Conservation (phyloP, 2,329 filamentous ascomycete species). For the Fusarium udum region DNA sequence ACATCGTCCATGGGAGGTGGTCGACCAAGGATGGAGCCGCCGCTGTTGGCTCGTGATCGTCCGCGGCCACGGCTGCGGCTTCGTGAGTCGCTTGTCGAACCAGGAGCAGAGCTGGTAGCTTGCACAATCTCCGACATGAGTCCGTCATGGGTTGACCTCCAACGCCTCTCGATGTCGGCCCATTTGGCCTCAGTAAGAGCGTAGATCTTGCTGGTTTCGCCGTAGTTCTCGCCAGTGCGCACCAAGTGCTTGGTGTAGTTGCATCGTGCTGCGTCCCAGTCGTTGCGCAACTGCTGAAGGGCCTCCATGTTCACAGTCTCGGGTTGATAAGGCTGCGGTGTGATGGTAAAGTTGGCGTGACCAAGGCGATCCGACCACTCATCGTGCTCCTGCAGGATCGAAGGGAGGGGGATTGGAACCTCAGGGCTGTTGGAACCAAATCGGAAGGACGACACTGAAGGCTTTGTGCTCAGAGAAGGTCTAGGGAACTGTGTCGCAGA, state of each 20-base stretch:
- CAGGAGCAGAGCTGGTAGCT: slow-evolving; percentile 43
- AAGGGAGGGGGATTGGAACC: slow-evolving; percentile 65
- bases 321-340: slow-evolving; percentile 81
- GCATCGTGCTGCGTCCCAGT: slow-evolving; percentile 84
- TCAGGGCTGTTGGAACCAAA: slow-evolving; percentile 69
- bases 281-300: slow-evolving; percentile 71
- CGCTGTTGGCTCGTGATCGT: slow-evolving; percentile 52
- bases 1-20: slow-evolving; percentile 50
- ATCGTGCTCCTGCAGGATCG: slow-evolving; percentile 75
- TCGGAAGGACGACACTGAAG: slow-evolving; percentile 79
- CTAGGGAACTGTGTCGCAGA: slow-evolving; percentile 58
- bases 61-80: slow-evolving; percentile 54
- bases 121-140: slow-evolving; percentile 64
- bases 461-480: slow-evolving; percentile 79
- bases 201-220: slow-evolving; percentile 88
- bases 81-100: slow-evolving; percentile 45
- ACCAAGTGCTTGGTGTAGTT: slow-evolving; percentile 92
- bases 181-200: slow-evolving; percentile 88
- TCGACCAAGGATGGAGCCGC: slow-evolving; percentile 52
- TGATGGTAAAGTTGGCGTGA: slow-evolving; percentile 92
- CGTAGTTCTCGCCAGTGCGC: slow-evolving; percentile 89
- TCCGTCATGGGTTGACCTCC: slow-evolving; percentile 75
- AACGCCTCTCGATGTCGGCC: slow-evolving; percentile 78
- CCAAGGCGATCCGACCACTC: slow-evolving; percentile 87
- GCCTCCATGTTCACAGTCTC: slow-evolving; percentile 66